Evolutionary conservation across 176 grass and related monocot genomes (phyloP).

Genomic region (Secale cereale): DNA sequence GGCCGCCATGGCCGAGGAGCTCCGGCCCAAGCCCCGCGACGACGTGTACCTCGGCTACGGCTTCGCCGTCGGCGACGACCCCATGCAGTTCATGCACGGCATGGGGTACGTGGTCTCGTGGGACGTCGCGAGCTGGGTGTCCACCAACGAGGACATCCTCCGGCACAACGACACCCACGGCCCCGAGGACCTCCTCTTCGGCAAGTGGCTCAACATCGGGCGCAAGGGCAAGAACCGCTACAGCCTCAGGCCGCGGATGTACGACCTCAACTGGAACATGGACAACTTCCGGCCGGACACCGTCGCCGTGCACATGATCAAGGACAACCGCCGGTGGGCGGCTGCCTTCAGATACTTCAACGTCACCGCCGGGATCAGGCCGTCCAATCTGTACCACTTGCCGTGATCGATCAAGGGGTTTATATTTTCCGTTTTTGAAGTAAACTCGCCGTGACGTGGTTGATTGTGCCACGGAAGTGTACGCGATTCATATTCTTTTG

Average conservation of each 20-base stretch:
- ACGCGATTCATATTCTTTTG: conserved; percentile 12
- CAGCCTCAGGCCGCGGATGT: conserved; percentile 58
- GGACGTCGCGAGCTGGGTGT: conserved; percentile 60
- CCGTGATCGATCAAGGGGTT: conserved; percentile 6
- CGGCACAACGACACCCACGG: conserved; percentile 50
- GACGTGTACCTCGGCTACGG: conserved; percentile 69
- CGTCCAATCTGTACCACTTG: conserved; percentile 35
- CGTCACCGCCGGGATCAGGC: conserved; percentile 33
- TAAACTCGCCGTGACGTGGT: background rate
- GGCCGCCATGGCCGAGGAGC: conserved; percentile 31
- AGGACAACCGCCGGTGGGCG: conserved; percentile 63
- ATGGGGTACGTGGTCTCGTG: conserved; percentile 81
- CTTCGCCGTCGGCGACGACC: conserved; percentile 50
- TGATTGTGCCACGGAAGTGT: background rate
- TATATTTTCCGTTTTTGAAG: background rate
- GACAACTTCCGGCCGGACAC: conserved; percentile 59
- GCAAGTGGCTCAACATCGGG: conserved; percentile 57
- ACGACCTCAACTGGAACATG: conserved; percentile 54
- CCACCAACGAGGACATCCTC: conserved; percentile 37
- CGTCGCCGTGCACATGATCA: conserved; percentile 76
- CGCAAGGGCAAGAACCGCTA: conserved; percentile 48
- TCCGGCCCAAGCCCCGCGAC: conserved; percentile 35
- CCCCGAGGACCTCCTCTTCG: conserved; percentile 67
- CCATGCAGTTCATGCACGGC: conserved; percentile 73
- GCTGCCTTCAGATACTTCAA: conserved; percentile 65